Percentiles rank a stretch among this genome's conserved stretches.
Conservation (phyloP, 345 rosid genomes). For the Eucalyptus melliodora region DNA sequence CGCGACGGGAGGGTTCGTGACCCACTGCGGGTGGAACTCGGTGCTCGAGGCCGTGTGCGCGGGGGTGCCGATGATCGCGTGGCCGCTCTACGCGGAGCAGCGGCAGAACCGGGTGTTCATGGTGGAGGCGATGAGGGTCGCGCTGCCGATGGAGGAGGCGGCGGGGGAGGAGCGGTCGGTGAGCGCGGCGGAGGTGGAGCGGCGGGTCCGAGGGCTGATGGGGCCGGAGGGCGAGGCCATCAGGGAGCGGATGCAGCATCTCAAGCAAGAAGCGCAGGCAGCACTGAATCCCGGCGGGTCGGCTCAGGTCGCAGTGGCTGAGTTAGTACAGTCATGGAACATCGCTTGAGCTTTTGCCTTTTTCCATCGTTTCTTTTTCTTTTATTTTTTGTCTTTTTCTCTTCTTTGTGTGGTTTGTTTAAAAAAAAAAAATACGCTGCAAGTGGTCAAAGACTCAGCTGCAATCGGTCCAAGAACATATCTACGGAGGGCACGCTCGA, state of each 20-base stretch:
- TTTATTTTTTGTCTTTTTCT: no score
- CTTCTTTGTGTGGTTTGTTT: no score
- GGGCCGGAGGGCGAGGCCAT: slow-evolving; percentile 5
- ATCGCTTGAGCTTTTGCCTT: not conserved
- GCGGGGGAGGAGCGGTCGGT: slow-evolving; percentile 8
- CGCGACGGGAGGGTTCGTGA: slow-evolving; percentile 48
- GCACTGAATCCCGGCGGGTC: slow-evolving; percentile 2
- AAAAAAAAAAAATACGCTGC: no score
- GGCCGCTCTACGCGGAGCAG: slow-evolving; percentile 29
- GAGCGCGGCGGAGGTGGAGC: slow-evolving; percentile 11
- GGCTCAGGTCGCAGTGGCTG: not conserved
- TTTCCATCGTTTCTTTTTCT: no score
- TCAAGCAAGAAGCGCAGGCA: not conserved
- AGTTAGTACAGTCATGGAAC: not conserved
- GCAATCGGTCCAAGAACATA: not conserved
- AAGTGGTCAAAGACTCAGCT: not conserved
- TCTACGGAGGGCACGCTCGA: not conserved
- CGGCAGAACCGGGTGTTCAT: slow-evolving; percentile 3
- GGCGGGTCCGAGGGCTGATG: slow-evolving; percentile 17
- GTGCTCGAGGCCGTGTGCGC: slow-evolving; percentile 39
- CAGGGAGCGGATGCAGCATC: not conserved
- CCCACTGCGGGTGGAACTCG: slow-evolving; percentile 75
- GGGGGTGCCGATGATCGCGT: slow-evolving; percentile 39
- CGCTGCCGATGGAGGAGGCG: slow-evolving; percentile 1
- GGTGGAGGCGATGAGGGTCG: slow-evolving; percentile 20